Base-by-base conservation (phyloP, 2,329 filamentous ascomycete species). In the Fusarium clavum region DNA sequence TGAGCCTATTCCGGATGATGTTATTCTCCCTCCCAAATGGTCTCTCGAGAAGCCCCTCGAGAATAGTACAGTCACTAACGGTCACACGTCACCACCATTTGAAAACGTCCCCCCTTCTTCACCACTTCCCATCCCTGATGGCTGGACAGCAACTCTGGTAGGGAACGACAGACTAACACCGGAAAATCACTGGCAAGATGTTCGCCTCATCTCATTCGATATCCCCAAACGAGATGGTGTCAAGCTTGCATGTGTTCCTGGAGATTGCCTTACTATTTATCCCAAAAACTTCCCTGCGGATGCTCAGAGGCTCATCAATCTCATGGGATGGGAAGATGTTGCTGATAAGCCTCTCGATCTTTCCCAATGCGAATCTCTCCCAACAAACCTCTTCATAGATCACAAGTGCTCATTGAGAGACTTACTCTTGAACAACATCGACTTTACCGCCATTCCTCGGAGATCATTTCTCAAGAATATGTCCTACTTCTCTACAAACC, bases 361-460 rank as follows among this genome's bases (percentile, higher is more conserved):
- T 54, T 76, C 75, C 2, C 9, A 59, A 18, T 77, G 77, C 57
- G 54, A 65, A 8, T 81, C 57, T 66, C 83, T 78, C 71, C 74
- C 79, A 4, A 62, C 70, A 8, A 73, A 74, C 52, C 71, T 85
- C 64, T 77, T 79, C 75, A 73, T 81, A 65, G 74, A 84, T 6
- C 64, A 80, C 61, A 76, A 76, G 67, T 81, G 77, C 72, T 97
- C 94, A 0, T 80, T 98, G 2, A 89, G 95, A 29, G 85, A 88
- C 44, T 86, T 99, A 1, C 84, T 99, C 8, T 90, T 89, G 5
- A 90, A 97, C 77, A 92, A 94, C 73, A 85, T 98, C 20, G 96
- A 99, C 79, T 91, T 99, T 70, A 94, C 91, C 61, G 91, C 94
- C 5, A 95, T 98, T 48, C 96, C 96, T 0, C 91, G 92, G 5